Conservation (phyloP, 2,329 filamentous ascomycete genomes). For the Incumbomyces delicatus region DNA sequence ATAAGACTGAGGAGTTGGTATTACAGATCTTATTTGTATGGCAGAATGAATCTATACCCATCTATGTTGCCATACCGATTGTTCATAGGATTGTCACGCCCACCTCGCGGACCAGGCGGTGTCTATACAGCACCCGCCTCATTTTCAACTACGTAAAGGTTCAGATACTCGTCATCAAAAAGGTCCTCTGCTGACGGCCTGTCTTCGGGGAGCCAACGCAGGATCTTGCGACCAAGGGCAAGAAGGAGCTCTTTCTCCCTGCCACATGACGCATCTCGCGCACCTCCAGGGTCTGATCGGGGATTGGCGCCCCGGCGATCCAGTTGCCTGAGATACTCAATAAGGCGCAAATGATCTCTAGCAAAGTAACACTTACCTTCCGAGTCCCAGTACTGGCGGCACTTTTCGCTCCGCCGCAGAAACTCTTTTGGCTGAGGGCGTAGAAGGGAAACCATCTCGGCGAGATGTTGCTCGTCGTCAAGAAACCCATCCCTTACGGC, state of each 20-base stretch:
- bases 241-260: slow-evolving; percentile 15
- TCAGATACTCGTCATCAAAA: slow-evolving; percentile 9
- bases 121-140: too few relatives aligned
- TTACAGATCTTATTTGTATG: too few relatives aligned
- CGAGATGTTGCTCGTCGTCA: slow-evolving; percentile 30
- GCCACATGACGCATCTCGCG: background rate
- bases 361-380: slow-evolving; percentile 7
- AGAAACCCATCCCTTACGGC: slow-evolving; percentile 27
- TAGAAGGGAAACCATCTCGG: slow-evolving; percentile 35
- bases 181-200: slow-evolving; percentile 23
- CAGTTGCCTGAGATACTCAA: slow-evolving; percentile 9
- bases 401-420: slow-evolving; percentile 11
- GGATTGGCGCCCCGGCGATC: slow-evolving; percentile 9
- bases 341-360: background rate
- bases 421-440: slow-evolving; percentile 30
- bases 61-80: too few relatives aligned
- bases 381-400: slow-evolving; percentile 13
- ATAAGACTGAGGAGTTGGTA: too few relatives aligned
- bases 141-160: too few relatives aligned
- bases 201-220: slow-evolving; percentile 22
- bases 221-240: slow-evolving; percentile 12
- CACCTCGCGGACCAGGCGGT: too few relatives aligned
- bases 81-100: too few relatives aligned
- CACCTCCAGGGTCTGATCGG: slow-evolving; percentile 10
- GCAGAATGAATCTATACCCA: too few relatives aligned